Evolutionary conservation across 2,329 filamentous ascomycete species (phyloP), one percentile per base, ranked within the genome.

Genomic region (Raffaelea ambrosiae): DNA sequence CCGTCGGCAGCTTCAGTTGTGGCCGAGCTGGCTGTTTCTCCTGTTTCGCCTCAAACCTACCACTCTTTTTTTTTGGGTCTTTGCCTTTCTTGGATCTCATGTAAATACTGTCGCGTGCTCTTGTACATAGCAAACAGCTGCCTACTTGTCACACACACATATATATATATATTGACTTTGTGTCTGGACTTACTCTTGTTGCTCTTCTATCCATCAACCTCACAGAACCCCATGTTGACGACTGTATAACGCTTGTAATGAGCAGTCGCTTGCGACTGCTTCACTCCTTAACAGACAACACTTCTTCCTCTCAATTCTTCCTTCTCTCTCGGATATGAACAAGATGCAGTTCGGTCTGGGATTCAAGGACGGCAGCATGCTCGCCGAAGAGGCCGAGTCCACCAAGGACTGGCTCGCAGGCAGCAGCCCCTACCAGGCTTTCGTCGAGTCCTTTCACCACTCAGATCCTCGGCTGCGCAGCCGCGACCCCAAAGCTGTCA

Each of bases 401-500:
- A 13, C 39, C 21, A 18, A 22, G 11, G 40, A 42, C 3, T 49
- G 38, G 45, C 44, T 47, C 23, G 43, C 38, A 19, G 48, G 57
- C 48, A 48, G 44, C 42, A 49, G 55, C 52, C 36, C 10, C 38
- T 58, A 58, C 40, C 49, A 47, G 18, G 21, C 43, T 18, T 44
- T 49, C 16, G 51, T 55, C 16, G 44, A 47, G 10, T 43, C 48
- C 2, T 47, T 57, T 11, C 49, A 44, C 14, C 48, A 22, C 36
- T 53, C 53, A 0, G 56, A 57, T 33, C 54, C 55, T 7, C 51
- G 56, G 3, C 52, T 58, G 1, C 43, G 43, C 21, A 50, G 49
- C 29, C 49, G 54, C 0, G 56, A 58, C 18, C 56, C 56, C 18
- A 58, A 58, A 33, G 54, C 54, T 1, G 40, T 44, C 26, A 48